A percentile compares a stretch with the other conserved stretches of the same genome.
phyloP scores from a whole-genome alignment of 1,284 basidiomycete species.

The Fomitiporia mediterranea region DNA sequence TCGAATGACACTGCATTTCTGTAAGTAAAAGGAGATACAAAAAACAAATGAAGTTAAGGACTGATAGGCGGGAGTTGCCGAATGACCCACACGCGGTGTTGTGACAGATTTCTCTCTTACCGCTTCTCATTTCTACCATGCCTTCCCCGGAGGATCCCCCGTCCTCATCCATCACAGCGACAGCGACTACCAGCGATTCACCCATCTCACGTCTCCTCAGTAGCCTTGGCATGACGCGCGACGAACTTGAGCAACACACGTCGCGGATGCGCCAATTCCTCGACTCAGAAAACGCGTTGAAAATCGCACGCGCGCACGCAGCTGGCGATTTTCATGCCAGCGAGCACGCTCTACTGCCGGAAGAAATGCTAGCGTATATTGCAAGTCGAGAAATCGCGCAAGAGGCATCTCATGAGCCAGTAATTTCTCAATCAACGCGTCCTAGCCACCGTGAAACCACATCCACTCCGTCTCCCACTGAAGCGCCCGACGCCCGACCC shows the following conservation, averaged over 20 bases:
- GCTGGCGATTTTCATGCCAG: neutral
- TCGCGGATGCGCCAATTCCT: conserved; percentile 73
- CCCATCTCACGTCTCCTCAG: conserved; percentile 64
- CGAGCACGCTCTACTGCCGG: neutral
- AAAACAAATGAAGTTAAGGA: conserved; percentile 2
- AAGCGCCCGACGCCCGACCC: neutral
- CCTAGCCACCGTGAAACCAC: conserved; percentile 3
- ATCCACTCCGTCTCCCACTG: conserved; percentile 1
- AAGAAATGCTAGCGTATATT: neutral
- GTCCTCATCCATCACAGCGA: neutral
- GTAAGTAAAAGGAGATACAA: conserved; percentile 5
- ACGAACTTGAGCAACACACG: conserved; percentile 60
- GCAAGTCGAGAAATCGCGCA: neutral
- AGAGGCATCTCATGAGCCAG: neutral
- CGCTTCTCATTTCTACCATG: conserved; percentile 1
- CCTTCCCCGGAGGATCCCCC: neutral
- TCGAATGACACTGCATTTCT: neutral
- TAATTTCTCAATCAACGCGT: conserved; percentile 3
- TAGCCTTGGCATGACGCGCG: conserved; percentile 63
- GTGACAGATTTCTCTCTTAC: conserved; percentile 8
- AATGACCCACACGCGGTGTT: conserved; percentile 14
- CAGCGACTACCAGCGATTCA: conserved; percentile 24
- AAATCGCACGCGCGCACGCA: conserved; percentile 3
- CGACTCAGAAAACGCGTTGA: conserved; percentile 39
- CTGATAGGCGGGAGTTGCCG: conserved; percentile 1